A percentile compares a stretch with the other conserved stretches of the same genome.
These are phyloP conservation scores for Inga laurina DNA, from an alignment of 306 rosid genomes.

Conservation along the genomic window DNA sequence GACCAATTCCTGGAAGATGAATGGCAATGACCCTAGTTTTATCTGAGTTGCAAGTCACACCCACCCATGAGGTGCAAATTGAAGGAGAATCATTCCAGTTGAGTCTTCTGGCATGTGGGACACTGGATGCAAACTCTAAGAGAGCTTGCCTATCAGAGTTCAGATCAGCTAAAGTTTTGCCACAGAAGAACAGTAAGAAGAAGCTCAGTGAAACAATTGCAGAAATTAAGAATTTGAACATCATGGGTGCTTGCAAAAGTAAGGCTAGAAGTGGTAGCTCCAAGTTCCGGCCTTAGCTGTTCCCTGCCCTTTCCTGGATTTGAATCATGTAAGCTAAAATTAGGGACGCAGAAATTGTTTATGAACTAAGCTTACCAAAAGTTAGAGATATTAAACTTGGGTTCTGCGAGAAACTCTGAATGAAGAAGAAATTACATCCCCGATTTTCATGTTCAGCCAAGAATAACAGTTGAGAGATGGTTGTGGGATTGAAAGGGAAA, in stretches of 20 bases:
- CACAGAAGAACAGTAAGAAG: slow-evolving; percentile 11
- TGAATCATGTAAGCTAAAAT: slow-evolving; percentile 25
- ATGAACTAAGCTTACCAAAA: neutral
- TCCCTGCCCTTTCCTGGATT: slow-evolving; percentile 46
- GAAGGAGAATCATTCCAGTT: slow-evolving; percentile 63
- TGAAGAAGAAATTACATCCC: neutral
- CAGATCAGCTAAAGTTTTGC: slow-evolving; percentile 49
- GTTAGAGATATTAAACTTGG: neutral
- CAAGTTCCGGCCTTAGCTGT: slow-evolving; percentile 36
- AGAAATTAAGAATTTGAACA: slow-evolving; percentile 43
- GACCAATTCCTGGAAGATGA: slow-evolving; percentile 75
- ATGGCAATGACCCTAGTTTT: slow-evolving; percentile 53
- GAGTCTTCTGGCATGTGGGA: slow-evolving; percentile 61
- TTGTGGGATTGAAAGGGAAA: slow-evolving; percentile 6
- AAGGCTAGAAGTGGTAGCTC: slow-evolving; percentile 30
- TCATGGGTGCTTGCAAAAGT: slow-evolving; percentile 46
- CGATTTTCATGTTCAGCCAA: slow-evolving; percentile 4
- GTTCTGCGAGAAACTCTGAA: slow-evolving; percentile 12
- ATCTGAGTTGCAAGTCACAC: slow-evolving; percentile 59
- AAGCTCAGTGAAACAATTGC: slow-evolving; percentile 39
- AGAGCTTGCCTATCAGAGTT: slow-evolving; percentile 71
- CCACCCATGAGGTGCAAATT: slow-evolving; percentile 74
- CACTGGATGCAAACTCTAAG: slow-evolving; percentile 52
- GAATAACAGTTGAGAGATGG: slow-evolving; percentile 1
- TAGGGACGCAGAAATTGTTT: slow-evolving; percentile 26